These are phyloP conservation scores for Aspergillus sp. DNA, from an alignment of 2,329 filamentous ascomycete genomes.

Conservation along the genomic window DNA sequence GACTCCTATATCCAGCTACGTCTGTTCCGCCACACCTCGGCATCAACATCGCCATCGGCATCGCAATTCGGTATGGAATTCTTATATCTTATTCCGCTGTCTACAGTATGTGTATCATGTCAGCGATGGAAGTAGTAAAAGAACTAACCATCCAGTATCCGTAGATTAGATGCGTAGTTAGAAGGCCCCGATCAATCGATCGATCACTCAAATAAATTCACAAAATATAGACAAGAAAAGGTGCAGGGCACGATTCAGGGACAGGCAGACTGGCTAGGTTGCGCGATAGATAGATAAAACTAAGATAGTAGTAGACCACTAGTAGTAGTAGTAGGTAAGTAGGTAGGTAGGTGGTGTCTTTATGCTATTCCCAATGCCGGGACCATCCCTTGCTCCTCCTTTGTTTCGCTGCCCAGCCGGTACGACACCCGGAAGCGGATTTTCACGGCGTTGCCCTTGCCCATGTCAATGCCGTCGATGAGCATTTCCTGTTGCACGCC, in stretches of 20 bases:
- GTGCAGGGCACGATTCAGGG: not conserved
- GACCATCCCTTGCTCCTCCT: conserved; percentile 83
- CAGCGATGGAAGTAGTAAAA: no score
- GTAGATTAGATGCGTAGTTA: not conserved
- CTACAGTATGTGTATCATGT: no score
- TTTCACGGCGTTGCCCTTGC: conserved; percentile 77
- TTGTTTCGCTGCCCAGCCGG: conserved; percentile 60
- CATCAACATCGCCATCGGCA: no score
- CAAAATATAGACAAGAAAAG: conserved; percentile 12
- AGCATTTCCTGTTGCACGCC: conserved; percentile 82
- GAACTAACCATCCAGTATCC: not conserved
- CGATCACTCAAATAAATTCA: not conserved
- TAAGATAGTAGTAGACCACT: not conserved
- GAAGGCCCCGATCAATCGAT: no score
- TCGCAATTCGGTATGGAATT: no score
- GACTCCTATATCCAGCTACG: no score
- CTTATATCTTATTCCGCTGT: no score
- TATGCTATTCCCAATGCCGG: conserved; percentile 73
- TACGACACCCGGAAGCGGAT: conserved; percentile 88
- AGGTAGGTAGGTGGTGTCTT: not conserved
- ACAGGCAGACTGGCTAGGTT: not conserved
- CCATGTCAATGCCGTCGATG: conserved; percentile 70
- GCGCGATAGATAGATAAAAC: not conserved
- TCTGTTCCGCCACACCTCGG: no score
- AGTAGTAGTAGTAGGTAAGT: no score